A percentile compares a stretch with the other conserved stretches of the same genome.
Evolutionary conservation across 768 basidiomycete species (phyloP).

Genomic region (Tephrocybe sp.): DNA sequence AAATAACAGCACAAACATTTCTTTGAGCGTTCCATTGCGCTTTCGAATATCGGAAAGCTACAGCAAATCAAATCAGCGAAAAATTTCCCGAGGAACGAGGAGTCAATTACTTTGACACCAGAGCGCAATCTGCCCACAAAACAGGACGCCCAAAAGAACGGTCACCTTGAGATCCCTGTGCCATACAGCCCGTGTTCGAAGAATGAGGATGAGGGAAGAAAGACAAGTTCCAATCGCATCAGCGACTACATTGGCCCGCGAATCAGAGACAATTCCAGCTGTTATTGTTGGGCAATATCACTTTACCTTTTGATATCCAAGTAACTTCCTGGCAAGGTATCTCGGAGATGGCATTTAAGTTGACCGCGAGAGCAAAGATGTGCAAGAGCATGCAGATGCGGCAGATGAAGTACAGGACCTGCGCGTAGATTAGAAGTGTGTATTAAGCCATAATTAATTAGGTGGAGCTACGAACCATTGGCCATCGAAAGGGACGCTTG

Average conservation of each 20-base stretch:
- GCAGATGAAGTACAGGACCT: constrained; percentile 30
- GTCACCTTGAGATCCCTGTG: constrained; percentile 25
- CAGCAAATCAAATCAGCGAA: neutral
- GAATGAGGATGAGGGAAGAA: constrained; percentile 30
- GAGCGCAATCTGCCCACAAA: constrained; percentile 27
- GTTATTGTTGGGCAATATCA: neutral
- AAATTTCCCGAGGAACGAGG: neutral
- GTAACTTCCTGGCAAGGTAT: constrained; percentile 31
- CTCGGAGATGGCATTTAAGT: constrained; percentile 30
- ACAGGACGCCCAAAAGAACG: constrained; percentile 19
- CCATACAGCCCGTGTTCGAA: constrained; percentile 34
- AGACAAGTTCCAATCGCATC: constrained; percentile 32
- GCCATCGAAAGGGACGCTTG: constrained; percentile 30
- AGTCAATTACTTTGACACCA: constrained; percentile 29
- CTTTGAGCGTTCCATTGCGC: constrained; percentile 27
- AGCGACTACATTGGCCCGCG: constrained; percentile 19
- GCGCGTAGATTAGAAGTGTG: neutral
- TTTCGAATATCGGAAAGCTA: constrained; percentile 32
- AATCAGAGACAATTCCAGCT: neutral
- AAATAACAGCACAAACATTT: constrained; percentile 29
- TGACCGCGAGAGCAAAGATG: constrained; percentile 31
- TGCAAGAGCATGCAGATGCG: constrained; percentile 33
- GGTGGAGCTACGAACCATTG: constrained; percentile 24
- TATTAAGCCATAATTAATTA: neutral
- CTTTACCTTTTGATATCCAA: constrained; percentile 33